Conservation (phyloP, 192 early-diverging fungal genomes). For the Coemansia sp. region DNA sequence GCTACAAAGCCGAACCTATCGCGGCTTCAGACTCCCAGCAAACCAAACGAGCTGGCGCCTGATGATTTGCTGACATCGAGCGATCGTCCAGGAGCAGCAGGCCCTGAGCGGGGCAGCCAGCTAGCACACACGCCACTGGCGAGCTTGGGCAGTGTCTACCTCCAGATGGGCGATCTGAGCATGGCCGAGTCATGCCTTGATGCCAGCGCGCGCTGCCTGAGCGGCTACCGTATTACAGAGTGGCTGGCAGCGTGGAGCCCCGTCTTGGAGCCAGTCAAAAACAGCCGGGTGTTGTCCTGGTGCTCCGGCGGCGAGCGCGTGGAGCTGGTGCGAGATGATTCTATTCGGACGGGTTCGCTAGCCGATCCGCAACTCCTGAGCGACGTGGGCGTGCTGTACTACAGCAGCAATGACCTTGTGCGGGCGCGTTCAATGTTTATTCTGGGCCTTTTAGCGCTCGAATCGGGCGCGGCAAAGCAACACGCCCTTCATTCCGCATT, state of each 20-base stretch:
- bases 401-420: constrained; percentile 10
- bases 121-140: constrained; percentile 43
- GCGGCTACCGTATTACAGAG: constrained; percentile 13
- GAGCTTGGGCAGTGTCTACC: constrained; percentile 40
- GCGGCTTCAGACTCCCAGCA: constrained; percentile 9
- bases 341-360: constrained; percentile 5
- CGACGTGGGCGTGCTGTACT: constrained; percentile 37
- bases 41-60: neutral
- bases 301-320: constrained; percentile 2
- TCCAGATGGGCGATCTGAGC: constrained; percentile 40
- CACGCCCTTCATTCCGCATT: constrained; percentile 14
- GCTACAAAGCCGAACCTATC: neutral
- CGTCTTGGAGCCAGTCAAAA: constrained; percentile 3
- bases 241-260: constrained; percentile 27
- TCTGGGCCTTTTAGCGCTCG: constrained; percentile 8
- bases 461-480: constrained; percentile 11
- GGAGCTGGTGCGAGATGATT: no score
- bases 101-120: constrained; percentile 19
- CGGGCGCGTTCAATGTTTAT: constrained; percentile 21
- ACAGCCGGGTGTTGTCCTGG: constrained; percentile 10
- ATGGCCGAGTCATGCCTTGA: constrained; percentile 50
- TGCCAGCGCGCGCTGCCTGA: constrained; percentile 35
- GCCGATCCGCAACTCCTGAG: constrained; percentile 40
- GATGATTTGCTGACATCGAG: no score
- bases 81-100: no score